Evolutionary conservation across 2,329 filamentous ascomycete species (phyloP).

Genomic region (Tolypocladium amazonense): DNA sequence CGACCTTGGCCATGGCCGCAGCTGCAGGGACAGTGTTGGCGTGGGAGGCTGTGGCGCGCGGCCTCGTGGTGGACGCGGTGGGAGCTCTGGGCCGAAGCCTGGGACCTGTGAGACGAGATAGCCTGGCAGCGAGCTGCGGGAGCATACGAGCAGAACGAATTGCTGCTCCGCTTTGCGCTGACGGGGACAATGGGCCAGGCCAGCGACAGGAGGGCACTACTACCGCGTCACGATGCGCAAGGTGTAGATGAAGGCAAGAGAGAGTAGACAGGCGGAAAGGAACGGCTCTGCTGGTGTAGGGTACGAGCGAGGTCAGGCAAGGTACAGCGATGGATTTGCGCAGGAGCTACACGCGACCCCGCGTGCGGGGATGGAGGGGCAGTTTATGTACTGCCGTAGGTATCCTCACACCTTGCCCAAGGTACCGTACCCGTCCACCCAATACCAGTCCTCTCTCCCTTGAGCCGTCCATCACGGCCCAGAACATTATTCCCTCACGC

Average conservation of each 20-base stretch:
- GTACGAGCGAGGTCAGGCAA: neutral
- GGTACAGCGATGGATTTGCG: neutral
- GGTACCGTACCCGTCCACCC: neutral
- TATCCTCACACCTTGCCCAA: neutral
- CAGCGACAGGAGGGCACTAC: no score
- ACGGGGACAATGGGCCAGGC: neutral
- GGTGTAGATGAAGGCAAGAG: neutral
- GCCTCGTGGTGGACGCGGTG: neutral
- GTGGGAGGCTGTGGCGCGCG: neutral
- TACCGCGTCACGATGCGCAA: neutral
- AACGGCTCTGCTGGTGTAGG: neutral
- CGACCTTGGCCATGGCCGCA: conserved; percentile 36
- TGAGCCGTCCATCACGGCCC: no score
- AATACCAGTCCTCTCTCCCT: neutral
- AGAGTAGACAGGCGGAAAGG: neutral
- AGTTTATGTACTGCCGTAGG: no score
- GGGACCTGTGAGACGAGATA: neutral
- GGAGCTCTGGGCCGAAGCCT: neutral
- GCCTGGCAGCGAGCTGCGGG: neutral
- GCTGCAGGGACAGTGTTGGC: neutral
- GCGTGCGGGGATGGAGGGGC: neutral
- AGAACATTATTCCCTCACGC: no score
- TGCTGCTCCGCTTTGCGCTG: neutral
- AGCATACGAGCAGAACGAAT: neutral
- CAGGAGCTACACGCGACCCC: no score